Evolutionary conservation across 768 basidiomycete genomes (phyloP).

Genomic region (Lentinus tigrinus): DNA sequence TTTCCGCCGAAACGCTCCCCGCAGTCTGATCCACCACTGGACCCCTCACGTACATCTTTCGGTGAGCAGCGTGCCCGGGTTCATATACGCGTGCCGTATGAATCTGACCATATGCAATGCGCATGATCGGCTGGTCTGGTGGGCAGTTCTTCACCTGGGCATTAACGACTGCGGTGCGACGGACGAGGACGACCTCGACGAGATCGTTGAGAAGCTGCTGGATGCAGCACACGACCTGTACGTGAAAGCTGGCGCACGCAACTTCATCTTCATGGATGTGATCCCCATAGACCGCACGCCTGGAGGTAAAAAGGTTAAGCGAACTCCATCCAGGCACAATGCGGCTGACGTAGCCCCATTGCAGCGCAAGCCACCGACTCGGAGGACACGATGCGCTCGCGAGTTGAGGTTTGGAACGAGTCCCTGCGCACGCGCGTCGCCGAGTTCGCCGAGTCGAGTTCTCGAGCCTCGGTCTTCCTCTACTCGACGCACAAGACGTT

Average conservation of each 20-base stretch:
- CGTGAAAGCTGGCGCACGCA: slow-evolving; percentile 32
- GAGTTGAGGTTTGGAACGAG: slow-evolving; percentile 33
- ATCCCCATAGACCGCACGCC: slow-evolving; percentile 40
- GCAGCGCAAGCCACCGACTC: neutral
- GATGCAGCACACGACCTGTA: slow-evolving; percentile 32
- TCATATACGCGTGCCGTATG: neutral
- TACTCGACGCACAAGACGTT: slow-evolving; percentile 35
- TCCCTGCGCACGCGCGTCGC: slow-evolving; percentile 21
- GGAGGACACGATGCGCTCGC: slow-evolving; percentile 12
- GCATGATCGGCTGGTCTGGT: neutral
- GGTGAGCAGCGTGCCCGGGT: slow-evolving; percentile 1
- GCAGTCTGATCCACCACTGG: neutral
- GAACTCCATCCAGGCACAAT: neutral
- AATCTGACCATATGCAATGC: neutral
- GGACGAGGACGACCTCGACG: slow-evolving; percentile 29
- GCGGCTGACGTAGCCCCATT: neutral
- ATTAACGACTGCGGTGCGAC: slow-evolving; percentile 40
- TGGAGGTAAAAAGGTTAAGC: slow-evolving; percentile 23
- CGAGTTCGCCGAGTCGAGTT: slow-evolving; percentile 24
- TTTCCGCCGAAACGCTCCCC: neutral
- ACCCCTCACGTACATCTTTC: slow-evolving; percentile 4
- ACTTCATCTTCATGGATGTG: slow-evolving; percentile 38
- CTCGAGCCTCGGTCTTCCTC: slow-evolving; percentile 29
- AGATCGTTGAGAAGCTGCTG: slow-evolving; percentile 19
- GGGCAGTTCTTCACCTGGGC: slow-evolving; percentile 33